Conservation (phyloP, 306 rosid species). For the Ziziphus jujuba region DNA sequence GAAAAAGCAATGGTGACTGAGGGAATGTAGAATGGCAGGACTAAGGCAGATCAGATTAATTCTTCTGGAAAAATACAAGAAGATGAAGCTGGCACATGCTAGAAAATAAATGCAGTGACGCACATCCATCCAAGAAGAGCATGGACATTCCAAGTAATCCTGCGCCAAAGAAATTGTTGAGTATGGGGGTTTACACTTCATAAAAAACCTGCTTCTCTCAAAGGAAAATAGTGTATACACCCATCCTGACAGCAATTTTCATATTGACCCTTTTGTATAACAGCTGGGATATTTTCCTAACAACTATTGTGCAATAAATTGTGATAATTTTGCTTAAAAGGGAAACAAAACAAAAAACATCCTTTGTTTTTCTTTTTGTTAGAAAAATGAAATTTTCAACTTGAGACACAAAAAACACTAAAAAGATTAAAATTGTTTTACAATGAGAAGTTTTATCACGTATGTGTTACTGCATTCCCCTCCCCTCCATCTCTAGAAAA, state of each 20-base stretch:
- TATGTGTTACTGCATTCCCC: background rate
- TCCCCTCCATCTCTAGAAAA: no score
- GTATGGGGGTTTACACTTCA: conserved; percentile 56
- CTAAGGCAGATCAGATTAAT: conserved; percentile 69
- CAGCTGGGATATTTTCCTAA: conserved; percentile 24
- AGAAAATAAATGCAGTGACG: conserved; percentile 85
- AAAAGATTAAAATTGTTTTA: conserved; percentile 12
- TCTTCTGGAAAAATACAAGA: conserved; percentile 75
- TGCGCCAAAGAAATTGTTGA: conserved; percentile 90
- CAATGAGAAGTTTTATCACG: background rate
- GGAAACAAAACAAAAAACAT: no score
- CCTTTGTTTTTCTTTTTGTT: no score
- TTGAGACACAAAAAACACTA: background rate
- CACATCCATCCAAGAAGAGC: conserved; percentile 82
- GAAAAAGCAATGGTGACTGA: conserved; percentile 84
- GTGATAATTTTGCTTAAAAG: background rate
- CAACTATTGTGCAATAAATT: conserved; percentile 9
- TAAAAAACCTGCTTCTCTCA: conserved; percentile 44
- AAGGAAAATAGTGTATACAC: conserved; percentile 50
- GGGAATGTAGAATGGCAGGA: conserved; percentile 75
- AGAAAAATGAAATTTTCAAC: conserved; percentile 9
- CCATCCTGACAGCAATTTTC: conserved; percentile 45
- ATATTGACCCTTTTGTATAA: conserved; percentile 51
- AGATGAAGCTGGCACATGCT: conserved; percentile 79
- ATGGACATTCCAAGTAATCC: conserved; percentile 88